Base-by-base conservation (phyloP, 1,284 basidiomycete species). In the Testicularia cyperi region DNA sequence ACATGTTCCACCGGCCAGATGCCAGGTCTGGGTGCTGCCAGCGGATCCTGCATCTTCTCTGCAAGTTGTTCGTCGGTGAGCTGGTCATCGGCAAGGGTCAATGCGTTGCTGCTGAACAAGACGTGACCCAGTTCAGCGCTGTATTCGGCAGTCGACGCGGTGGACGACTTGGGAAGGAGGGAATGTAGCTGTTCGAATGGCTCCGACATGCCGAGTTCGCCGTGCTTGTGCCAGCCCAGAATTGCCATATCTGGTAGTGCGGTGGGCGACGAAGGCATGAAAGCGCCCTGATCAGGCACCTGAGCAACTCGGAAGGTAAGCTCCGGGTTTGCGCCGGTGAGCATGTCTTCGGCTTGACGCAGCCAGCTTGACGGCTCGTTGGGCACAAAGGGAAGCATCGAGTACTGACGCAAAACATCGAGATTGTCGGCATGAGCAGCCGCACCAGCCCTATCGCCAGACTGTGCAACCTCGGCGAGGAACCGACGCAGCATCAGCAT, bases 371-470 rank as follows among this genome's bases (percentile, higher is more conserved):
- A 35, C 8, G 58, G 58, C 31, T 56, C 52, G 45, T 45, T 63
- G 27, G 53, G 44, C 18, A 52, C 53, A 21, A 58, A 64, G 1
- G 60, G 60, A 25, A 64, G 37, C 53, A 64, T 53, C 9, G 60
- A 39, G 28, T 46, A 58, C 30, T 47, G 30, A 13, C 49, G 41
- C 14, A 28, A 13, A 2, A 42, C 10, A 13, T 32, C 37, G 9
- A 37, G 6, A 6, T 31, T 22, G 22, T 46, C 40, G 27, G 28
- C 18, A 27, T 41, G 38, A 1, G 45, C 54, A n/a, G 45, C 60
- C 18, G 51, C 41, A 13, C 54, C 49, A n/a, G 58, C 15, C 3
- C 52, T 36, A 16, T 54, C 34, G 23, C 35, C 38, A 0, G 58
- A 44, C n/a, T 36, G 40, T 5, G 31, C 45, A 5, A 25, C 33